A percentile compares a stretch with the other conserved stretches of the same genome.
Evolutionary conservation across 2,329 filamentous ascomycete species (phyloP).

Genomic region (Metarhizium brunneum): DNA sequence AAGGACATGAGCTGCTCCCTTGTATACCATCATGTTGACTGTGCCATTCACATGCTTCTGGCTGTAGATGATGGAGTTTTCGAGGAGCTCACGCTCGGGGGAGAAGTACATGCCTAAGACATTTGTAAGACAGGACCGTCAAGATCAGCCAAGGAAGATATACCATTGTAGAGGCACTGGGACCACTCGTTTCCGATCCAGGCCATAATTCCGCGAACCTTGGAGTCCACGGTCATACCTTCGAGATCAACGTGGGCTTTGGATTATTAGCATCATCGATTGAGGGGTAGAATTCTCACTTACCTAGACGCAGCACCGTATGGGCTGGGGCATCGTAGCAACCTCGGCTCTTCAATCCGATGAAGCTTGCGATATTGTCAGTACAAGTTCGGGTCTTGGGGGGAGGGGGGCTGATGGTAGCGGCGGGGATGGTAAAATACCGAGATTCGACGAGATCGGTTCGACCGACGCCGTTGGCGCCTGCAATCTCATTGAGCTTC

Average conservation of each 20-base stretch:
- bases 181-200: conserved; percentile 33
- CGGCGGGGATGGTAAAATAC: no score
- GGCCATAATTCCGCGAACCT: conserved; percentile 44
- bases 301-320: conserved; percentile 11
- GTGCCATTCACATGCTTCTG: conserved; percentile 40
- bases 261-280: no score
- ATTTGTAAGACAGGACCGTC: no score
- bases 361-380: conserved; percentile 7
- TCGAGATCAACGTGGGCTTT: conserved; percentile 37
- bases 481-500: conserved; percentile 52
- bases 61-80: conserved; percentile 51
- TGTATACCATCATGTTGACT: conserved; percentile 20
- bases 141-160: no score
- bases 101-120: conserved; percentile 35
- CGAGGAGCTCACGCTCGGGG: conserved; percentile 42
- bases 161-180: conserved; percentile 36
- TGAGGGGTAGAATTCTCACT: no score
- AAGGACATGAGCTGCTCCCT: conserved; percentile 40
- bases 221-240: conserved; percentile 46
- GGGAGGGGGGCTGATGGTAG: no score
- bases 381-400: no score
- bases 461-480: conserved; percentile 50
- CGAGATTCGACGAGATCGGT: conserved; percentile 45
- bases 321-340: conserved; percentile 12
- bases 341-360: conserved; percentile 17